Percentiles rank a stretch among this genome's conserved stretches.
Conservation (phyloP, 352 stramenopile species). For the Thraustotheca clavata region DNA sequence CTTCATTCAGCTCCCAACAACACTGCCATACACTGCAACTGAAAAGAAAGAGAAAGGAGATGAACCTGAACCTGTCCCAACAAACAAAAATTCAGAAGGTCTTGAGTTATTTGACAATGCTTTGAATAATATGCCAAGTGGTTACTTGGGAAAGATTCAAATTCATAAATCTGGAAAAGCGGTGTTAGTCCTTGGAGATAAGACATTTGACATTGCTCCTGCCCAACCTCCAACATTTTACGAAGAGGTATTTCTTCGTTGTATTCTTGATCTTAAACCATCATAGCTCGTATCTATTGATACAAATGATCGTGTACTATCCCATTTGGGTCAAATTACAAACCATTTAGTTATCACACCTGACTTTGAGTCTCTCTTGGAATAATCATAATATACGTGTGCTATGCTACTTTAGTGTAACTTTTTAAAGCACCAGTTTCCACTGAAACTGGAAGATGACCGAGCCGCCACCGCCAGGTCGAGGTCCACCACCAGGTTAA, state of each 20-base stretch:
- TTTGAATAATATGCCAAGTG: conserved; percentile 53
- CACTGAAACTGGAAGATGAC: neutral
- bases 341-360: conserved; percentile 78
- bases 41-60: conserved; percentile 28
- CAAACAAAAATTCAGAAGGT: conserved; percentile 16
- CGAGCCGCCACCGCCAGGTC: conserved; percentile 28
- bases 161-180: conserved; percentile 81
- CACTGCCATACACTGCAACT: conserved; percentile 57
- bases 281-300: conserved; percentile 55
- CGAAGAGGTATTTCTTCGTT: conserved; percentile 38
- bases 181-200: conserved; percentile 78
- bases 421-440: neutral
- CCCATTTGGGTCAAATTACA: conserved; percentile 60
- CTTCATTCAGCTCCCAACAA: conserved; percentile 79
- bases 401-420: too few species aligned
- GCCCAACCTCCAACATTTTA: conserved; percentile 75
- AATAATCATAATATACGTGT: conserved; percentile 30
- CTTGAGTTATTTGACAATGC: conserved; percentile 54
- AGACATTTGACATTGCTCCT: conserved; percentile 72
- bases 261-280: neutral
- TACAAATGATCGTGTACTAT: conserved; percentile 56
- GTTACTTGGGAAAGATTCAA: conserved; percentile 79
- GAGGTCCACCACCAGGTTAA: conserved; percentile 42
- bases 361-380: conserved; percentile 75
- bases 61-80: conserved; percentile 22